Evolutionary conservation across 2,329 filamentous ascomycete genomes (phyloP), one percentile per base, ranked within the genome.

Genomic region (Hypoxylon sp.): DNA sequence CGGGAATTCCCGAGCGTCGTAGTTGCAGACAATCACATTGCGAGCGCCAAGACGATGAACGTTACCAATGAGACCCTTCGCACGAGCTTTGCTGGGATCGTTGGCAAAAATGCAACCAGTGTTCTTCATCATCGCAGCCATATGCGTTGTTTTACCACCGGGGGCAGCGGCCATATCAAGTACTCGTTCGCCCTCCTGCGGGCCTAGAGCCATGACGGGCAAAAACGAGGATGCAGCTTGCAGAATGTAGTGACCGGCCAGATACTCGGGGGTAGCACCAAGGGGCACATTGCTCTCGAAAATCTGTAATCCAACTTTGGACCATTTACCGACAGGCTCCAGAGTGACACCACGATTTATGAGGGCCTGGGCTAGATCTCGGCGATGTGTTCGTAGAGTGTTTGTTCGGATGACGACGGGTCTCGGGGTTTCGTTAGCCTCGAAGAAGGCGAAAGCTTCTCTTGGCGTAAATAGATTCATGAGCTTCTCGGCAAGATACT

Each of bases 241-340:
- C 11, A 99, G 87, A 74, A 99, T 98, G 83, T 99, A 99, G 80
- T 99, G 94, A 17, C 96, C 96, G 14, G 95, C 94, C 11, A 99
- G 89, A 80, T 99, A 99, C 81, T 99, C 96, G 9, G 96, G 96
- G 0, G 96, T 99, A 28, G 96, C 96, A 86, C 94, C 94, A 1
- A 98, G 87, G 2, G 94, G 93, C 4, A 88, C 85, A 67, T 66
- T 72, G 36, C 60, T 62, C 10, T 99, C 96, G 79, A 99, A 99
- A 66, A 99, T 89, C 80, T 99, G 96, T 43, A 99, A 87, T 51
- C 96, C 96, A 70, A 99, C 94, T 83, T 99, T 99, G 73, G 92
- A 96, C 96, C 96, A 99, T 81, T 98, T 98, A 68, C 96, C 96
- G 17, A 99, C 93, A 1, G 96, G 96, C 81, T 99, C 95, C 41